Evolutionary conservation across 179 eudicot genomes (phyloP).

Genomic region (Carnegiea gigantea): DNA sequence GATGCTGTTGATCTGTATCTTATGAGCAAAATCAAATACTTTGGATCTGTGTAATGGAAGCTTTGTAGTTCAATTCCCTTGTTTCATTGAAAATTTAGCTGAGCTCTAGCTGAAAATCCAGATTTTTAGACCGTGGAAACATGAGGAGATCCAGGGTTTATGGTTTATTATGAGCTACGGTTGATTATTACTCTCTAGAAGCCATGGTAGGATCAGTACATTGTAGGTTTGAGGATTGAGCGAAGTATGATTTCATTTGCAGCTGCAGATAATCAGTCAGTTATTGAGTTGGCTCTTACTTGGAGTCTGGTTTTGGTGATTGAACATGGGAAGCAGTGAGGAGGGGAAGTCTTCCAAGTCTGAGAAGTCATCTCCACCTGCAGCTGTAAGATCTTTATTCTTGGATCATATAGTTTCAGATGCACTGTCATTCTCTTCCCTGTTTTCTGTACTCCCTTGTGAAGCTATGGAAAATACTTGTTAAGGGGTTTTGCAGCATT

Average conservation of each 20-base stretch:
- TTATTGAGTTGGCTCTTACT: constrained; percentile 18
- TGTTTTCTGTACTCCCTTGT: not conserved
- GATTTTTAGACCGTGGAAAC: not conserved
- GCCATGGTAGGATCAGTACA: not conserved
- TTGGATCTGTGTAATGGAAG: not conserved
- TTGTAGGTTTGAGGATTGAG: not conserved
- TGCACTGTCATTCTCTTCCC: constrained; percentile 5
- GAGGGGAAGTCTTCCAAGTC: constrained; percentile 45
- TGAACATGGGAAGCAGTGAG: constrained; percentile 55
- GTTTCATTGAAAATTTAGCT: not conserved
- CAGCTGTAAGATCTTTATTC: constrained; percentile 43
- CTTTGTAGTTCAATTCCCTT: not conserved
- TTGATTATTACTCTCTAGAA: not conserved
- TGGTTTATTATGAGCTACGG: not conserved
- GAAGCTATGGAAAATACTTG: not conserved
- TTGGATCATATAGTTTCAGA: constrained; percentile 9
- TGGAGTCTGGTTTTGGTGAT: constrained; percentile 22
- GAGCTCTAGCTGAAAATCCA: not conserved
- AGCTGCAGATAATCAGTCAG: constrained; percentile 9
- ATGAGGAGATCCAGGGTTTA: not conserved
- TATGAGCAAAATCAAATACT: not conserved
- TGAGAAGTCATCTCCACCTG: constrained; percentile 59
- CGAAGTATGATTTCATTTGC: not conserved
- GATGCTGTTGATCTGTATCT: constrained; percentile 1
- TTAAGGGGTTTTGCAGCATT: not conserved